Base-by-base conservation (phyloP, 1,139 yeast species). In the Nakaseomyces uthaithaninus region DNA sequence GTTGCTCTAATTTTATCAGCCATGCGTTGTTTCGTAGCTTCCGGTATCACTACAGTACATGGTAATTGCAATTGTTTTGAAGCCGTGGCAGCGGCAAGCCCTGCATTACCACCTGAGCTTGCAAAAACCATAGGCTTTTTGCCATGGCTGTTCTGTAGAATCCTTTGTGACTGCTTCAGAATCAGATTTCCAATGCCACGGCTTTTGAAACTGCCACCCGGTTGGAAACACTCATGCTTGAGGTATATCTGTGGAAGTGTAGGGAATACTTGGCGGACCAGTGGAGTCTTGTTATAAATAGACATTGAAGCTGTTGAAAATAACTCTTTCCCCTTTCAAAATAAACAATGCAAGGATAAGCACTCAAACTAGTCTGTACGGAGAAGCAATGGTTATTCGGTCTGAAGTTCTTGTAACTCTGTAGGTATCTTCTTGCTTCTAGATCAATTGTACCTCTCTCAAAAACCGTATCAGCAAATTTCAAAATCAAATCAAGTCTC, bases 91-190 rank as follows among this genome's bases (percentile, higher is more conserved):
- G 84, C 84, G 0, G 89, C 89, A 38, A 78, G 64, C 0, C 91
- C 91, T 0, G 91, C 91, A 55, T 81, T 81, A 0, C 91, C 91
- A 10, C 89, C 91, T 12, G 84, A 77, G 24, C 83, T 76, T 5
- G 81, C 70, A 55, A 69, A 75, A 3, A 80, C 75, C 23, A 70
- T 72, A 26, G 74, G 67, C 30, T 42, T 49, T 8, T 43, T 37
- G 5, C 45, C 42, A 4, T 15, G n/a, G 11, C n/a, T 15, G 6
- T 8, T 11, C 9, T 11, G 8, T 17, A 22, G 5, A 46, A 36
- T 46, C 12, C 51, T 43, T 14, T 52, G 44, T 12, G 52, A 48
- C 12, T 40, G 44, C 36, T 56, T 54, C 18, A 54, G 45, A 19
- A 74, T 68, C 38, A 72, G 62, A 46, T 69, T 53, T 3, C 84